Evolutionary conservation across 495 filamentous ascomycete species (phyloP).

Genomic region (Saxispiralis lemnorum): DNA sequence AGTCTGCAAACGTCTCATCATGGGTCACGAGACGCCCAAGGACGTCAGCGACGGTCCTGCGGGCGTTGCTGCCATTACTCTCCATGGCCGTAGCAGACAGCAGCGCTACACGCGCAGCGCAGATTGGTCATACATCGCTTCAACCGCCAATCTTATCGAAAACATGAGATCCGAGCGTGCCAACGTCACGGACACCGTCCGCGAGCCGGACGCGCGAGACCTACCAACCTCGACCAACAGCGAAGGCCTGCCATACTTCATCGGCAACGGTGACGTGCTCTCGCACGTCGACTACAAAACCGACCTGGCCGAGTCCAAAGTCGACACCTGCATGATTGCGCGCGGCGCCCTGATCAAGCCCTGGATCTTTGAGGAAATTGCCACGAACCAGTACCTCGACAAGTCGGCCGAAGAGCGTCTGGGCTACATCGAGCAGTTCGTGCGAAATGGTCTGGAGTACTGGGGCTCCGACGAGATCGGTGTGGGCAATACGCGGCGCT

Average conservation of each 20-base stretch:
- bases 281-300: constrained; percentile 75
- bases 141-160: constrained; percentile 71
- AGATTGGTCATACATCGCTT: constrained; percentile 85
- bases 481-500: constrained; percentile 69
- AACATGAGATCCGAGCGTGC: constrained; percentile 48
- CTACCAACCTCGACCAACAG: constrained; percentile 31
- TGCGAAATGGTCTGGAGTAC: constrained; percentile 69
- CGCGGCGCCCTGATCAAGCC: constrained; percentile 88
- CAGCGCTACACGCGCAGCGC: constrained; percentile 80
- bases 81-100: constrained; percentile 83
- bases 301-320: constrained; percentile 55
- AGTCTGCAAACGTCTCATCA: constrained; percentile 61
- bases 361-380: constrained; percentile 95
- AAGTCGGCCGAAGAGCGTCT: constrained; percentile 80
- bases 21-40: constrained; percentile 52
- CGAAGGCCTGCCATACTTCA: constrained; percentile 56
- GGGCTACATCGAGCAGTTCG: constrained; percentile 71
- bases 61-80: constrained; percentile 78
- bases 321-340: constrained; percentile 81
- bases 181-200: constrained; percentile 51
- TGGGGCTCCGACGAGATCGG: constrained; percentile 94
- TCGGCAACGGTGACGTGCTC: constrained; percentile 92
- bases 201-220: constrained; percentile 45
- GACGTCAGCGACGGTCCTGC: constrained; percentile 44
- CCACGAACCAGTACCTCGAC: constrained; percentile 78